Conservation (phyloP, 1,139 yeast genomes). For the Pichia sp. region DNA sequence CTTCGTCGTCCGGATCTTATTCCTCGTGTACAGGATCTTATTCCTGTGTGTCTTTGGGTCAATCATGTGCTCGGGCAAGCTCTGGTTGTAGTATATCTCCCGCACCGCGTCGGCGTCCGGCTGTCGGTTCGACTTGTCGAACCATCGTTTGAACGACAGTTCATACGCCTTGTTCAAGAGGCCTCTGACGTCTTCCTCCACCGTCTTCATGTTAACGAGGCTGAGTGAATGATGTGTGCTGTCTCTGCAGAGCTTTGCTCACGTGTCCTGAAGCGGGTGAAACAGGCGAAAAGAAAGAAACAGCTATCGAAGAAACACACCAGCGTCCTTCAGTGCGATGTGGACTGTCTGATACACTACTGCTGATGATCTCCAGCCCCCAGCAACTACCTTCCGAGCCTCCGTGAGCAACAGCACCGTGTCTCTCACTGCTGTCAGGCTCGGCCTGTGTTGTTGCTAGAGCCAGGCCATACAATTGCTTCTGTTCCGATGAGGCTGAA, state of each 20-base stretch:
- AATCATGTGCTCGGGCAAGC: conserved; percentile 28
- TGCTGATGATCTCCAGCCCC: background rate
- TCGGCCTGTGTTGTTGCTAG: background rate
- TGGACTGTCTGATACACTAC: background rate
- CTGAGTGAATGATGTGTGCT: background rate
- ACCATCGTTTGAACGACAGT: conserved; percentile 5
- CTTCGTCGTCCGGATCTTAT: conserved; percentile 57
- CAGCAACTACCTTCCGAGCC: background rate
- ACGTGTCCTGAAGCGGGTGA: no score
- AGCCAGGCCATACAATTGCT: background rate
- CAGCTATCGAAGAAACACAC: no score
- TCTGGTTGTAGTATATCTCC: conserved; percentile 28
- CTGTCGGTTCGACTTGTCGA: conserved; percentile 1
- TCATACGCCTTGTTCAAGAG: conserved; percentile 1
- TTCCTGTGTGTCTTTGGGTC: conserved; percentile 28
- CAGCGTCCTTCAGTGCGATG: no score
- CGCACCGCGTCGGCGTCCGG: conserved; percentile 18
- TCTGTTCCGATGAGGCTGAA: background rate
- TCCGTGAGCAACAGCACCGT: background rate
- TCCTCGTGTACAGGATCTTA: conserved; percentile 40
- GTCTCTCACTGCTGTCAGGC: background rate
- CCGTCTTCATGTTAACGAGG: conserved; percentile 12
- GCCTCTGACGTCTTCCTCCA: conserved; percentile 16
- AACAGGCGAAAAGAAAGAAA: no score
- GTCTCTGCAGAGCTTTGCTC: no score